Conservation (phyloP, 208 protist genomes). For the Strigomonas culicis region DNA sequence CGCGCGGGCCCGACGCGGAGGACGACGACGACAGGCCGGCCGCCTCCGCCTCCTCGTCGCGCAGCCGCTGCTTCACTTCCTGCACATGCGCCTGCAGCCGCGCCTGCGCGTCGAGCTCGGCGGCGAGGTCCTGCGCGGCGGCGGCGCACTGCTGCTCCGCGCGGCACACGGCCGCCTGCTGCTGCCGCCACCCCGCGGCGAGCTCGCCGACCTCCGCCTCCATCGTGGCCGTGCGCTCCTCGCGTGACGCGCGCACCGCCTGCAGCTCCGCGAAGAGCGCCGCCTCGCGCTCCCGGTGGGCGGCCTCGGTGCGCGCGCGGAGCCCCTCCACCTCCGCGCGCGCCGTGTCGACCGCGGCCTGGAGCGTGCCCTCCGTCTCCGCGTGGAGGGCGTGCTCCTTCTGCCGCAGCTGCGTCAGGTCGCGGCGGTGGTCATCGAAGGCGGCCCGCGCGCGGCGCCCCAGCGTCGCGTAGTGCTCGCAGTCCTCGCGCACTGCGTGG, state of each 20-base stretch:
- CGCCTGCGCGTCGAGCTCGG: conserved; percentile 26
- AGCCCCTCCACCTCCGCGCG: conserved; percentile 21
- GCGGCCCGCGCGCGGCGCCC: conserved; percentile 28
- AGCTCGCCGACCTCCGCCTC: conserved; percentile 25
- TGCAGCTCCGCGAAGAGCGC: conserved; percentile 25
- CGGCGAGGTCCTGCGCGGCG: conserved; percentile 6
- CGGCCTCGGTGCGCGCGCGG: conserved; percentile 23
- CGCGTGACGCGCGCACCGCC: conserved; percentile 13
- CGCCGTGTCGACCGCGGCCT: conserved; percentile 34
- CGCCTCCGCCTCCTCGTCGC: conserved; percentile 3
- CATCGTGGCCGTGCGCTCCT: conserved; percentile 13
- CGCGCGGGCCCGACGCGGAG: background rate
- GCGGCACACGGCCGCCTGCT: conserved; percentile 21
- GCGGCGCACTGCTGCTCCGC: conserved; percentile 16
- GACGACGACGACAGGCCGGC: background rate
- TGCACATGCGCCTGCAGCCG: conserved; percentile 17
- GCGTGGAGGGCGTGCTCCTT: conserved; percentile 60
- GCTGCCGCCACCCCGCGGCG: conserved; percentile 22
- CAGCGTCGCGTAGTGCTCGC: conserved; percentile 40
- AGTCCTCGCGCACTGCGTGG: conserved; percentile 48
- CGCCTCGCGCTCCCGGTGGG: conserved; percentile 16
- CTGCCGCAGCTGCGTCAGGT: conserved; percentile 61
- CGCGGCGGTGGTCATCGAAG: conserved; percentile 66
- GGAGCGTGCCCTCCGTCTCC: conserved; percentile 52
- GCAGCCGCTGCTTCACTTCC: background rate